phyloP scores from a whole-genome alignment of 805 yeast species.

The Candida jianshihensis region DNA sequence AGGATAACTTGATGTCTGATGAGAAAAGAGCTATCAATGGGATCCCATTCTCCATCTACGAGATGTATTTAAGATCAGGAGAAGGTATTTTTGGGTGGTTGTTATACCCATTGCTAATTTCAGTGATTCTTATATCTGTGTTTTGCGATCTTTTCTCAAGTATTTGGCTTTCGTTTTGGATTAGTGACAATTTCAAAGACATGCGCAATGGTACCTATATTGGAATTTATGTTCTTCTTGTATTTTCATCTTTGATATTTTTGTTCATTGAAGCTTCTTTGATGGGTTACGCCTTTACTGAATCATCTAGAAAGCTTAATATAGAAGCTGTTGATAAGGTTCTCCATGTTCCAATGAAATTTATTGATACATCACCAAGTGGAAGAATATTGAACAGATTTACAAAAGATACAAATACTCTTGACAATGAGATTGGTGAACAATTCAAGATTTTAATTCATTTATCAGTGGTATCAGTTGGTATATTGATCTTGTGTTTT shows the following conservation, averaged over 20 bases:
- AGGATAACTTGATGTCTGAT: conserved; percentile 13
- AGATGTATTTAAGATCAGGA: conserved; percentile 28
- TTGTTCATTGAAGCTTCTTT: conserved; percentile 33
- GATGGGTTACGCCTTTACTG: conserved; percentile 7
- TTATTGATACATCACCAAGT: conserved; percentile 75
- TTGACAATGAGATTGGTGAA: conserved; percentile 70
- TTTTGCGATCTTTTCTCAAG: conserved; percentile 55
- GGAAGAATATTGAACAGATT: conserved; percentile 78
- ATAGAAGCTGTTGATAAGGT: conserved; percentile 46
- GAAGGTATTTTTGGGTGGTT: conserved; percentile 32
- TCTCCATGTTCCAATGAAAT: conserved; percentile 70
- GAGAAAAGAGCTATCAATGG: conserved; percentile 34
- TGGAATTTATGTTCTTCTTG: conserved; percentile 54
- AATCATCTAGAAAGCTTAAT: conserved; percentile 21
- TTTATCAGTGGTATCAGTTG: conserved; percentile 35
- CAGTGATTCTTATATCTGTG: conserved; percentile 26
- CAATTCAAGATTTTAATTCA: conserved; percentile 50
- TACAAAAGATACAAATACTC: conserved; percentile 73
- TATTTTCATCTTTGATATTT: conserved; percentile 39
- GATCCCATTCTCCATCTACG: conserved; percentile 28
- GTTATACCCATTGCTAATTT: conserved; percentile 18
- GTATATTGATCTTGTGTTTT: conserved; percentile 57
- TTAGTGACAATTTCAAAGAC: conserved; percentile 40
- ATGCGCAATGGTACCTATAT: conserved; percentile 49
- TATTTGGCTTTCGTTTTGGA: conserved; percentile 78